Conservation (phyloP, 768 basidiomycete genomes). For the Pulveroboletus sp. region DNA sequence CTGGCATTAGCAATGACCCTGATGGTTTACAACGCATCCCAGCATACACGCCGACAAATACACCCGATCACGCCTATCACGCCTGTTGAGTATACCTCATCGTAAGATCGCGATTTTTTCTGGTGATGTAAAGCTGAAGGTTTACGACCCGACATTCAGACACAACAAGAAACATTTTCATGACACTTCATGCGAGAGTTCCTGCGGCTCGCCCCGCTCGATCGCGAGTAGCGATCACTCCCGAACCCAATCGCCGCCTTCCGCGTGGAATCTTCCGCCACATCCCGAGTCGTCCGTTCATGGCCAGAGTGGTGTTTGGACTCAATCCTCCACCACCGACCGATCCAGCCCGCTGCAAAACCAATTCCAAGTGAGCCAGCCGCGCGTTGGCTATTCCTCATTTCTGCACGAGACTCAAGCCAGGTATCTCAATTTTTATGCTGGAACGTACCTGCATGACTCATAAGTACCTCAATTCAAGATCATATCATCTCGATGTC, state of each 20-base stretch:
- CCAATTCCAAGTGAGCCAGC: conserved; percentile 39
- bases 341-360: conserved; percentile 35
- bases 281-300: conserved; percentile 31
- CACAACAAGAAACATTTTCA: conserved; percentile 32
- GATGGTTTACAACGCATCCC: conserved; percentile 11
- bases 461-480: conserved; percentile 27
- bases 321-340: conserved; percentile 22
- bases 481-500: conserved; percentile 77
- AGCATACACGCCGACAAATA: conserved; percentile 31
- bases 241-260: conserved; percentile 45
- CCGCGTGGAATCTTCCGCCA: conserved; percentile 38
- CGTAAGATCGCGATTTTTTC: conserved; percentile 23
- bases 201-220: conserved; percentile 31
- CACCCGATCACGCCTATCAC: conserved; percentile 36
- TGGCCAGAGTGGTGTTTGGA: conserved; percentile 26
- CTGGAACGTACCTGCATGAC: conserved; percentile 9
- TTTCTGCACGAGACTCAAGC: conserved; percentile 51
- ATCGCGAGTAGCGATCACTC: conserved; percentile 43
- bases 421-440: conserved; percentile 39
- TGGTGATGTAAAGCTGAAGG: conserved; percentile 12
- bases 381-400: conserved; percentile 56
- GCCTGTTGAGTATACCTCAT: conserved; percentile 31
- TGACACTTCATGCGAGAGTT: conserved; percentile 29
- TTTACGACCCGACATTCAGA: conserved; percentile 13
- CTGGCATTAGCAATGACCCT: conserved; percentile 4